A percentile compares a stretch with the other conserved stretches of the same genome.
Evolutionary conservation across 2,329 filamentous ascomycete species (phyloP).

Genomic region (Fusarium praegraminearum): DNA sequence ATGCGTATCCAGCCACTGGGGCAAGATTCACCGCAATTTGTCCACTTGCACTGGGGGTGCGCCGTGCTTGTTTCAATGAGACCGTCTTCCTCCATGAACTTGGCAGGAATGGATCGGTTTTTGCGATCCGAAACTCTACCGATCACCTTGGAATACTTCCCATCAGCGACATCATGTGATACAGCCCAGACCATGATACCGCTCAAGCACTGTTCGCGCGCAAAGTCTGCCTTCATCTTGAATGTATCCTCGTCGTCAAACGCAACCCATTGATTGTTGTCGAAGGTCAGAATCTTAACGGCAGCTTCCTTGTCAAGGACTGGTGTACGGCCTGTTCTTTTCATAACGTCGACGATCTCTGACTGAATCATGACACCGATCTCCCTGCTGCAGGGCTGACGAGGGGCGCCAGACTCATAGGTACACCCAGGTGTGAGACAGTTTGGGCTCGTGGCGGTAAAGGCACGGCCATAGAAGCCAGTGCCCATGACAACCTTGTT

Average conservation of each 20-base stretch:
- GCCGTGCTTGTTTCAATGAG: conserved; percentile 5
- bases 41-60: conserved; percentile 17
- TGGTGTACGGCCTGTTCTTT: neutral
- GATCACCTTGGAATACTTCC: neutral
- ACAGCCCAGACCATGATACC: conserved; percentile 40
- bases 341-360: neutral
- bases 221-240: conserved; percentile 46
- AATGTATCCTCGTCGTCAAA: conserved; percentile 51
- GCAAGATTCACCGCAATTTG: conserved; percentile 20
- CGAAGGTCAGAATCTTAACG: conserved; percentile 46
- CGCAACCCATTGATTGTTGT: conserved; percentile 48
- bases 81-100: neutral
- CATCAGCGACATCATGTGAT: neutral
- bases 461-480: conserved; percentile 57
- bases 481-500: conserved; percentile 55
- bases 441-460: conserved; percentile 8
- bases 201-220: conserved; percentile 42
- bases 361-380: neutral
- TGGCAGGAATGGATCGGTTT: conserved; percentile 1
- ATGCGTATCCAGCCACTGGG: conserved; percentile 22
- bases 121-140: conserved; percentile 7
- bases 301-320: conserved; percentile 42
- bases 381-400: neutral
- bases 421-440: conserved; percentile 45
- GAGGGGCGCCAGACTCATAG: neutral